Conservation (phyloP, 345 rosid genomes). For the Syzygium oleosum region DNA sequence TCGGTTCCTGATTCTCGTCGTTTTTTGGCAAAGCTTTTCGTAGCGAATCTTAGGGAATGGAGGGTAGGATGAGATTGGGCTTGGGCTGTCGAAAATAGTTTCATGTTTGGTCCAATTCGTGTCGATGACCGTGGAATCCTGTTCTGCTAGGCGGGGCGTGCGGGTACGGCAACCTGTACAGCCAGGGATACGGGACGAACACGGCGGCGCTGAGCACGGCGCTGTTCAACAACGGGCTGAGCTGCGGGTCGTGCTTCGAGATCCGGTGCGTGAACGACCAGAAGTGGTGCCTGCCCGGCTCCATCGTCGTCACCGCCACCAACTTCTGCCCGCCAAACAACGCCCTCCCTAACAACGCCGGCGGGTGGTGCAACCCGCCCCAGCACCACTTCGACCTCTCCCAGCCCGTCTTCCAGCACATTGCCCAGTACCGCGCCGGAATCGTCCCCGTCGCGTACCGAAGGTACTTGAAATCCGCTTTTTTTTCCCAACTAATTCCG, state of each 20-base stretch:
- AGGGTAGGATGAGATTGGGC: neutral
- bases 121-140: neutral
- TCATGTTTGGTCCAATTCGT: neutral
- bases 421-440: constrained; percentile 76
- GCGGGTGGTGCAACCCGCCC: constrained; percentile 92
- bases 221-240: constrained; percentile 60
- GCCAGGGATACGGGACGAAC: constrained; percentile 78
- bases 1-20: neutral
- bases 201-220: constrained; percentile 83
- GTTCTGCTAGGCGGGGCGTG: constrained; percentile 62
- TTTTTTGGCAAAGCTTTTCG: too few species aligned
- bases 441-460: constrained; percentile 64
- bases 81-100: neutral
- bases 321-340: constrained; percentile 82
- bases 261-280: constrained; percentile 45
- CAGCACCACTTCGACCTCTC: constrained; percentile 73
- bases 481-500: neutral
- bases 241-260: constrained; percentile 83
- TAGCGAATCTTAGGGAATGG: neutral
- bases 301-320: constrained; percentile 67
- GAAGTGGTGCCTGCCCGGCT: constrained; percentile 68
- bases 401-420: constrained; percentile 76
- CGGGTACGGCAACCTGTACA: constrained; percentile 71
- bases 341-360: constrained; percentile 65
- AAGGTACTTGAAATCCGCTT: constrained; percentile 24